Base-by-base conservation (phyloP, 2,329 filamentous ascomycete genomes). In the Trichoderma breve region DNA sequence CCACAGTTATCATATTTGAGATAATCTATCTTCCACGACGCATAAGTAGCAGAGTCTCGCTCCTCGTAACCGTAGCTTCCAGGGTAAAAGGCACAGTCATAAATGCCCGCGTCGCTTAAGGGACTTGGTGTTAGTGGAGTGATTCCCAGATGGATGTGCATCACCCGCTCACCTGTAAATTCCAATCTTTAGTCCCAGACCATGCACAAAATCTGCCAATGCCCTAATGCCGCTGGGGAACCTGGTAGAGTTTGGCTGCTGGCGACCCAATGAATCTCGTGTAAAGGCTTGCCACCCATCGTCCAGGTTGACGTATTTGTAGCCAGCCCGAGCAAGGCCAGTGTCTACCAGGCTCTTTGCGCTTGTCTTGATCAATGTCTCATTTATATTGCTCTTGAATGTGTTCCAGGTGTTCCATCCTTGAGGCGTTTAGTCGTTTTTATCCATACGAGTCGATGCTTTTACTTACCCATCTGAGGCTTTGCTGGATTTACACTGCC, bases 241-340 rank as follows among this genome's bases (percentile, higher is more conserved):
- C 12, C 21, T 62, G 32, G 58, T 62, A 28, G 58, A 62, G 4
- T 62, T 62, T 11, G 58, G 32, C 12, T 62, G 58, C 32, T 62
- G 58, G 32, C 58, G 58, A 39, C 58, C 58, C 15, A 36, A 39
- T 14, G 58, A 39, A 26, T 62, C 58, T 62, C 58, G 58, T 62
- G 58, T 62, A 34, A 62, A 62, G n/a, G 58, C 58, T 62, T 62
- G 58, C 58, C 58, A 62, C 32, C 58, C 58, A 7, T 62, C 58
- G 2, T 62, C 58, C 32, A 62, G 21, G 11, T 62, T 62, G 58
- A 62, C 58, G 4, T 62, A 62, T 8, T 39, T 62, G n/a, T 62
- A 62, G 32, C 53, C 53, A 57, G 24, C 26, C 14, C 26, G 53
- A 18, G 53, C 53, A 9, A 57, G 7, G 53, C 53, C 53, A 30